Evolutionary conservation across 2,329 filamentous ascomycete genomes (phyloP).

Genomic region (Colletotrichum plurivorum): DNA sequence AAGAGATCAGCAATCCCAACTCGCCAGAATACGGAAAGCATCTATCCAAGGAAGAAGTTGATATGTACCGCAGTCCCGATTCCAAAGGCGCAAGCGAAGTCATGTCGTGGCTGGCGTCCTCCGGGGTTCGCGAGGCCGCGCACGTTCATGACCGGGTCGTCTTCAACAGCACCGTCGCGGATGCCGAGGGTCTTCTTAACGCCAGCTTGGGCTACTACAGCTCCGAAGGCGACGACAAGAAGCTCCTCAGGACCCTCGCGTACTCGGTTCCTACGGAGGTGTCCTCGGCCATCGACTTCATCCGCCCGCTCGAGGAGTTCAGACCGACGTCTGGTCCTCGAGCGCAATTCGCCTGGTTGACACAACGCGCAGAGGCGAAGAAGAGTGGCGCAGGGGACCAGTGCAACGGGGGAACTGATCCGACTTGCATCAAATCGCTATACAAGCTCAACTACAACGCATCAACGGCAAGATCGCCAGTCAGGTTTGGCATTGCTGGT

Average conservation of each 20-base stretch:
- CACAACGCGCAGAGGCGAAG: background rate
- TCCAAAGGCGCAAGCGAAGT: conserved; percentile 52
- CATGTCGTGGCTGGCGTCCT: conserved; percentile 56
- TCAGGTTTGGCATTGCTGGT: conserved; percentile 62
- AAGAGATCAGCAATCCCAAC: background rate
- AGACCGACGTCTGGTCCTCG: conserved; percentile 54
- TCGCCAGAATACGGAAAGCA: background rate
- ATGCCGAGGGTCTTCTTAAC: conserved; percentile 55
- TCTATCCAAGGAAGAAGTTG: background rate
- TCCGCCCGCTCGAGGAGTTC: conserved; percentile 65
- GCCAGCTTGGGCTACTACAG: conserved; percentile 56
- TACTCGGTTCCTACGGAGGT: conserved; percentile 61
- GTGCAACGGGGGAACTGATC: conserved; percentile 46
- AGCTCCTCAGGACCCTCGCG: conserved; percentile 58
- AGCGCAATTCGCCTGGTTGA: background rate
- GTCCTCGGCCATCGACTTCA: conserved; percentile 57
- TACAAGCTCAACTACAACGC: conserved; percentile 59
- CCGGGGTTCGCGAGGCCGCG: conserved; percentile 51
- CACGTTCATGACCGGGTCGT: conserved; percentile 58
- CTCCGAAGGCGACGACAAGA: conserved; percentile 50
- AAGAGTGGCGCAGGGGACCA: background rate
- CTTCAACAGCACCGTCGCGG: conserved; percentile 56
- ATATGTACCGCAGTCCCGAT: background rate
- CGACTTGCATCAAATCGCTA: conserved; percentile 57
- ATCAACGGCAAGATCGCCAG: conserved; percentile 48